A percentile compares a stretch with the other conserved stretches of the same genome.
phyloP scores from a whole-genome alignment of 202 grass and related monocot genomes.

The Setaria viridis region DNA sequence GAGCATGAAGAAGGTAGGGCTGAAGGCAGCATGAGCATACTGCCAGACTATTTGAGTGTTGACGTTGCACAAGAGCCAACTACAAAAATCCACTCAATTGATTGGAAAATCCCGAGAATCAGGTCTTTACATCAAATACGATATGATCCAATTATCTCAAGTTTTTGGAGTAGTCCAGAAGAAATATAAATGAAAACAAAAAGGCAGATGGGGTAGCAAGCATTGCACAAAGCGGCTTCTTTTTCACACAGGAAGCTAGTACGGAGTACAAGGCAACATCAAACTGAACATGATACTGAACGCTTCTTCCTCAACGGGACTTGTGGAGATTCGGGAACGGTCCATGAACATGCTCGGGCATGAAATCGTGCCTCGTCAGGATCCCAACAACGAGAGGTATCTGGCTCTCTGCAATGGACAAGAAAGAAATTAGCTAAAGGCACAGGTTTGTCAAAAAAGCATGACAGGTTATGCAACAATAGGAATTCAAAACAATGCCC shows the following conservation, averaged over 20 bases:
- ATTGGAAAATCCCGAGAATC: background rate
- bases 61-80: background rate
- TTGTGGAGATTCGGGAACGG: slow-evolving; percentile 67
- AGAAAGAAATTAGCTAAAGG: background rate
- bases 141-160: background rate
- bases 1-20: background rate
- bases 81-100: background rate
- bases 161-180: background rate
- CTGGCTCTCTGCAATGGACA: slow-evolving; percentile 78
- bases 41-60: background rate
- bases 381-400: slow-evolving; percentile 75
- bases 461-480: background rate
- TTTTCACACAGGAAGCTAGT: slow-evolving; percentile 26
- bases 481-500: background rate
- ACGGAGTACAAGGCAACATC: too few relatives aligned
- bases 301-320: slow-evolving; percentile 32
- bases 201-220: slow-evolving; percentile 17
- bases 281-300: slow-evolving; percentile 29
- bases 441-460: background rate
- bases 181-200: background rate
- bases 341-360: slow-evolving; percentile 80
- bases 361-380: slow-evolving; percentile 84
- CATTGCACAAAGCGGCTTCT: slow-evolving; percentile 38
- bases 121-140: slow-evolving; percentile 30
- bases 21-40: background rate